phyloP scores from a whole-genome alignment of 768 basidiomycete genomes.

The Lactarius akahatsu region DNA sequence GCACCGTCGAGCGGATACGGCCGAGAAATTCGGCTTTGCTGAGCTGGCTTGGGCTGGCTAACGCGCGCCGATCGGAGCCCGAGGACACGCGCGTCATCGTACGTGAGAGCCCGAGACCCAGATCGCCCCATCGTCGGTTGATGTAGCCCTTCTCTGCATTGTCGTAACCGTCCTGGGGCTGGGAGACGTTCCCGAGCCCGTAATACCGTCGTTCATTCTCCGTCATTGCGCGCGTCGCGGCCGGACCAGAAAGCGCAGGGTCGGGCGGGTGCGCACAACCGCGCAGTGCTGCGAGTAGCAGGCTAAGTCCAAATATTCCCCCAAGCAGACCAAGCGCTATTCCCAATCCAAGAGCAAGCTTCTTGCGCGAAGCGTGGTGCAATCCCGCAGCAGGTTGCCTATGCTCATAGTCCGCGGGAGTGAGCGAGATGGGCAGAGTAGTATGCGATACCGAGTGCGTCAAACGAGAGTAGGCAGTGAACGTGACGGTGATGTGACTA shows the following conservation, averaged over 20 bases:
- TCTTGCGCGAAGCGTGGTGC: slow-evolving; percentile 46
- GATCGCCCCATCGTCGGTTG: slow-evolving; percentile 36
- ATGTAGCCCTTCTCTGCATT: slow-evolving; percentile 35
- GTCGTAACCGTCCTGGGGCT: slow-evolving; percentile 16
- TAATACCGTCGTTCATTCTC: slow-evolving; percentile 72
- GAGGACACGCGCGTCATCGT: slow-evolving; percentile 35
- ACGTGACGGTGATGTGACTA: slow-evolving; percentile 50
- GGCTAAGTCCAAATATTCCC: slow-evolving; percentile 53
- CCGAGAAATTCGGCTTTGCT: slow-evolving; percentile 68
- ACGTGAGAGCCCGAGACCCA: slow-evolving; percentile 51
- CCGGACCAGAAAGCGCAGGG: slow-evolving; percentile 58
- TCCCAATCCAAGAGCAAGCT: slow-evolving; percentile 56
- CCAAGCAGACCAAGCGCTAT: slow-evolving; percentile 64
- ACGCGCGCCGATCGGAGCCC: slow-evolving; percentile 23
- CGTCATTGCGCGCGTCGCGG: slow-evolving; percentile 56
- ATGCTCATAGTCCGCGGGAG: slow-evolving; percentile 41
- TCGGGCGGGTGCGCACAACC: slow-evolving; percentile 59
- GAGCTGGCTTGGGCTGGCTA: slow-evolving; percentile 55
- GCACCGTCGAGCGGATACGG: slow-evolving; percentile 60
- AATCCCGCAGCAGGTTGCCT: slow-evolving; percentile 37
- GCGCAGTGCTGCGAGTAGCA: slow-evolving; percentile 55
- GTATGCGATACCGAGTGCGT: slow-evolving; percentile 75
- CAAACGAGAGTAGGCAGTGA: slow-evolving; percentile 63
- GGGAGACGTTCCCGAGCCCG: slow-evolving; percentile 44
- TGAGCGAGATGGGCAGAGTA: slow-evolving; percentile 50